Percentiles rank a stretch among this genome's conserved stretches.
Evolutionary conservation across 495 filamentous ascomycete genomes (phyloP).

Genomic region (Bathelium albidoporum): DNA sequence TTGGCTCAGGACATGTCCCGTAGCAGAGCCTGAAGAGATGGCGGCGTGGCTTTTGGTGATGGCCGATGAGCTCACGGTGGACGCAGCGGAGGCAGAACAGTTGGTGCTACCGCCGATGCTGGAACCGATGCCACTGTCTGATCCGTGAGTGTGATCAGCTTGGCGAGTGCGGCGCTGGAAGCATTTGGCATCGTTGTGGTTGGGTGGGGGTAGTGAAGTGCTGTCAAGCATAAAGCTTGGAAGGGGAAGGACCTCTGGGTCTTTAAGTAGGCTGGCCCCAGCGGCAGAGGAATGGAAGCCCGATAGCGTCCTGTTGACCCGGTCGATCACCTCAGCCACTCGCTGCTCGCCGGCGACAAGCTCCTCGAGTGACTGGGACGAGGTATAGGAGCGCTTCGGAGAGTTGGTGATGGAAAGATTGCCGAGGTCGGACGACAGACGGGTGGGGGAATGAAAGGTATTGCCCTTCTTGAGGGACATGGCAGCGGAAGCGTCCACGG

Average conservation of each 20-base stretch:
- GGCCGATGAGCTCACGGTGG: constrained; percentile 26
- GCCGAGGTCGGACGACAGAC: constrained; percentile 30
- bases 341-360: constrained; percentile 24
- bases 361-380: constrained; percentile 43
- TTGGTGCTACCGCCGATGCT: constrained; percentile 35
- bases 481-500: constrained; percentile 18
- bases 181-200: constrained; percentile 26
- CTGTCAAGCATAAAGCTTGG: constrained; percentile 27
- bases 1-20: constrained; percentile 35
- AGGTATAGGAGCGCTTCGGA: constrained; percentile 52
- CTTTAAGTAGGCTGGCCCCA: constrained; percentile 23
- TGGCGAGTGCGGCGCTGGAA: constrained; percentile 38
- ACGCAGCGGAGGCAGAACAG: constrained; percentile 22
- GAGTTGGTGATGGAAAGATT: constrained; percentile 34
- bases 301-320: constrained; percentile 27
- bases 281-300: constrained; percentile 18
- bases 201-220: constrained; percentile 29
- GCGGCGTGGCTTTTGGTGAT: constrained; percentile 27
- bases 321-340: constrained; percentile 23
- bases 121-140: constrained; percentile 54
- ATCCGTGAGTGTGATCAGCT: constrained; percentile 44
- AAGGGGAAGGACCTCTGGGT: constrained; percentile 31
- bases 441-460: constrained; percentile 49
- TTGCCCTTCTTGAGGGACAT: constrained; percentile 48
- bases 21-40: constrained; percentile 3